Percentiles rank a stretch among this genome's conserved stretches.
phyloP scores from a whole-genome alignment of 2,329 filamentous ascomycete species.

The Thelonectria blattea region DNA sequence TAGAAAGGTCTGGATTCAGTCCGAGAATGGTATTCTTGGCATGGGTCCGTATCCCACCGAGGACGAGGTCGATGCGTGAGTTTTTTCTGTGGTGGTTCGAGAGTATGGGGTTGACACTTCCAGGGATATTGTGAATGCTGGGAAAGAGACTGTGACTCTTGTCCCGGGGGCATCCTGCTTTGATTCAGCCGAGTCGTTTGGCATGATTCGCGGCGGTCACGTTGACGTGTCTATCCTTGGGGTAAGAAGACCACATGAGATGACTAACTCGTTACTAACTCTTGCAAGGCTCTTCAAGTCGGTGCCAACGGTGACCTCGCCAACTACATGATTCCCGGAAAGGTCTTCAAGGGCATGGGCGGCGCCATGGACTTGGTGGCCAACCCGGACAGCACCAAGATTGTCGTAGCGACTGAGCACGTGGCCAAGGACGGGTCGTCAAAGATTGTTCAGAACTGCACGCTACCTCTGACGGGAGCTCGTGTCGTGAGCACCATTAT shows the following conservation, averaged over 20 bases:
- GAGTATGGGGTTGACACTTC: constrained; percentile 13
- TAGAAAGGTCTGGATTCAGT: constrained; percentile 81
- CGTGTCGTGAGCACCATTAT: constrained; percentile 74
- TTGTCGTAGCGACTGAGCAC: constrained; percentile 74
- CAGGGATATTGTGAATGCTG: constrained; percentile 81
- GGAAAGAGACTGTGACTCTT: constrained; percentile 86
- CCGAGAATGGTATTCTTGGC: constrained; percentile 84
- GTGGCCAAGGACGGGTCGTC: constrained; percentile 70
- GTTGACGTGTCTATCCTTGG: constrained; percentile 85
- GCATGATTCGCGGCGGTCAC: constrained; percentile 85
- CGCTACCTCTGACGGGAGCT: constrained; percentile 69
- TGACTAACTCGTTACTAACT: not conserved
- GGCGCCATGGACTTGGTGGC: constrained; percentile 77
- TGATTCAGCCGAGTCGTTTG: constrained; percentile 81
- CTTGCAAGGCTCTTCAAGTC: constrained; percentile 71
- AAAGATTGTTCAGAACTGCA: constrained; percentile 70
- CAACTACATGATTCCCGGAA: constrained; percentile 91
- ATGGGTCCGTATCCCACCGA: constrained; percentile 81
- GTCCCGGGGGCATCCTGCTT: constrained; percentile 79
- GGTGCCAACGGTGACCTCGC: constrained; percentile 79
- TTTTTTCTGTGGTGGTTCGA: constrained; percentile 2
- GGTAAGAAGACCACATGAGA: constrained; percentile 41
- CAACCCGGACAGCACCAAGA: constrained; percentile 74
- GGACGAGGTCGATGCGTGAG: constrained; percentile 70
- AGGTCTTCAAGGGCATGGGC: constrained; percentile 88